Evolutionary conservation across 306 rosid genomes (phyloP).

Genomic region (Dalbergia cochinchinensis): DNA sequence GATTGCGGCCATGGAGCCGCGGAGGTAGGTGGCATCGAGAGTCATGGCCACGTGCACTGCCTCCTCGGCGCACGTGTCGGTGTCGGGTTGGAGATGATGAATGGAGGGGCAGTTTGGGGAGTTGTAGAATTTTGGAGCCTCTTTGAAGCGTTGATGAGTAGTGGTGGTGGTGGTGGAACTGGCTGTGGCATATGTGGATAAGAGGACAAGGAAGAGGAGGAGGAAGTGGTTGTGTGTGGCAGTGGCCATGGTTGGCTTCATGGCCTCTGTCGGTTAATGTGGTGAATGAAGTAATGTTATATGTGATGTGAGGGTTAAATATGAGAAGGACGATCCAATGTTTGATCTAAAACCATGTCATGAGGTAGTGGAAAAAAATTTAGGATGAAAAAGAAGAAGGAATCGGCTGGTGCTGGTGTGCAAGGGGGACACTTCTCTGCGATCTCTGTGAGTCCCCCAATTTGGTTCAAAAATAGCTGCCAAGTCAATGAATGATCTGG

Average conservation of each 20-base stretch:
- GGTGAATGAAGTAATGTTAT: not conserved
- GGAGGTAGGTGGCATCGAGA: conserved; percentile 83
- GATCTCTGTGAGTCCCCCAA: conserved; percentile 46
- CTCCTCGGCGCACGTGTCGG: conserved; percentile 47
- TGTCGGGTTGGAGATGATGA: not conserved
- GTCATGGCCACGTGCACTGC: conserved; percentile 91
- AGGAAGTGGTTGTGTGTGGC: not conserved
- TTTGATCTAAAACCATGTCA: conserved; percentile 4
- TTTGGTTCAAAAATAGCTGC: conserved; percentile 43
- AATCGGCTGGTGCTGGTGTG: not conserved
- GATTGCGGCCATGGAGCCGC: conserved; percentile 95
- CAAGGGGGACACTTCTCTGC: conserved; percentile 3
- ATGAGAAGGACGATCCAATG: not conserved
- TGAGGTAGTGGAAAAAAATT: no score
- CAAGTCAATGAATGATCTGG: conserved; percentile 36
- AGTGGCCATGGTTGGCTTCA: conserved; percentile 1
- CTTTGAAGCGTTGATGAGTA: conserved; percentile 59
- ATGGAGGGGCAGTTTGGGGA: conserved; percentile 64
- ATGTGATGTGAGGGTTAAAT: not conserved
- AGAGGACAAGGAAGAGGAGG: conserved; percentile 21
- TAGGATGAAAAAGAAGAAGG: conserved; percentile 25
- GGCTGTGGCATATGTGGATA: not conserved
- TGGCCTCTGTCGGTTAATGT: not conserved
- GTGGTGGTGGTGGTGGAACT: not conserved
- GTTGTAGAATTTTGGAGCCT: conserved; percentile 94